A percentile compares a stretch with the other conserved stretches of the same genome.
Evolutionary conservation across 768 basidiomycete genomes (phyloP).

Genomic region (Candolleomyces efflorescens): DNA sequence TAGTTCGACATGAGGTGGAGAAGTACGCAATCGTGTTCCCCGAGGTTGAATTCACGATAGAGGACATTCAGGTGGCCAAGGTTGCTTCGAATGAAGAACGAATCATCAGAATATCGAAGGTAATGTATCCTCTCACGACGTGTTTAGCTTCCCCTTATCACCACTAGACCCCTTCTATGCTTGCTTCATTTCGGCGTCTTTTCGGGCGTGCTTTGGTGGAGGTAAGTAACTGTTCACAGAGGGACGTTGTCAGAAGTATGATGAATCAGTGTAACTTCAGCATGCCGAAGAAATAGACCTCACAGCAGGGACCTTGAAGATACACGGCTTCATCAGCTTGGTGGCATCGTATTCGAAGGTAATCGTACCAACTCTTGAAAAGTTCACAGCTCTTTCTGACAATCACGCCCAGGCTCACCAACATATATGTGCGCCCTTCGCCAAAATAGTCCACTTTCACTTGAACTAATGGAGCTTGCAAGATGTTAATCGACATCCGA

Average conservation of each 20-base stretch:
- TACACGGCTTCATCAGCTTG: conserved; percentile 84
- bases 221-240: conserved; percentile 34
- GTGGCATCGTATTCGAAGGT: conserved; percentile 75
- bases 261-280: conserved; percentile 39
- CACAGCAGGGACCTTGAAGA: conserved; percentile 42
- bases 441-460: not conserved
- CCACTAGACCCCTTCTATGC: conserved; percentile 59
- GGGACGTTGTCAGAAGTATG: not conserved
- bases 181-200: conserved; percentile 67
- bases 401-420: conserved; percentile 33
- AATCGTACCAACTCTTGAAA: conserved; percentile 8
- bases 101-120: conserved; percentile 64
- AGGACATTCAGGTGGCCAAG: conserved; percentile 44
- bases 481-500: conserved; percentile 81
- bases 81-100: conserved; percentile 35
- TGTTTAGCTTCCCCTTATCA: not conserved
- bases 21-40: conserved; percentile 70
- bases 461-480: not conserved
- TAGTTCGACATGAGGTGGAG: conserved; percentile 70
- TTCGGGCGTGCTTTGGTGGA: conserved; percentile 71
- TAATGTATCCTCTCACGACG: conserved; percentile 19
- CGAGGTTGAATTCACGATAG: conserved; percentile 62
- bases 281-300: conserved; percentile 63
- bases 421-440: conserved; percentile 64
- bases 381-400: not conserved